Base-by-base conservation (phyloP, 805 yeast genomes). In the Saccharomycopsis sp. region DNA sequence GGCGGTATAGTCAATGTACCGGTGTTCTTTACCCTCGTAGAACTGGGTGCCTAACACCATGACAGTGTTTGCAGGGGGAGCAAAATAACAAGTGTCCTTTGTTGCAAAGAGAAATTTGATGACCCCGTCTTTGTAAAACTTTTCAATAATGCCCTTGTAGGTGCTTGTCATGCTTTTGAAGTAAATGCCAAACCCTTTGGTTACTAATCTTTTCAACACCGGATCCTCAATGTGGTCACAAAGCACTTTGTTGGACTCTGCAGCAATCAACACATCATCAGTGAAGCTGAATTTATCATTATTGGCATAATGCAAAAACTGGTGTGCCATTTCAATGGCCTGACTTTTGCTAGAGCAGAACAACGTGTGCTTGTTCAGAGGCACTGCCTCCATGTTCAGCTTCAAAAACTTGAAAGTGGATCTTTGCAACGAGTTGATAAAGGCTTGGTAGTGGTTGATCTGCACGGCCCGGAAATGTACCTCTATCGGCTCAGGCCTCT, bases 21-120 rank as follows among this genome's bases (percentile, higher is more conserved):
- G 61, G 50, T 78, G 84, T 49, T 83, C 95, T 37, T 67, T 71
- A 0, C 84, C 89, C 34, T 84, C 92, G 53, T 65, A 80, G 15
- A 59, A 64, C 51, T 75, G 79, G 0, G 96, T 86, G 9, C 94
- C 84, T 42, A 80, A 54, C 4, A 89, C 65, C 20, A 81, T 58
- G 2, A 81, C 82, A 36, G 66, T 57, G 30, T 67, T 61, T 0
- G 85, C 75, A 1, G 57, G 30, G 0, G 88, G 85, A 5, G 59
- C 57, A 48, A 60, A 65, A 32, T 56, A 48, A 29, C 76, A 65
- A 2, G 75, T 66, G 2, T 78, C 88, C 40, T 68, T 68, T 0
- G 87, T 64, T 0, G 79, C 78, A 15, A 88, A 45, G n/a, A 87
- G 43, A 5, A 79, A 60, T 4, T 70, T 59, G 12, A 87, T 52